A percentile compares a stretch with the other conserved stretches of the same genome.
Conservation (phyloP, 2,329 filamentous ascomycete species). For the Talaromyces sp. region DNA sequence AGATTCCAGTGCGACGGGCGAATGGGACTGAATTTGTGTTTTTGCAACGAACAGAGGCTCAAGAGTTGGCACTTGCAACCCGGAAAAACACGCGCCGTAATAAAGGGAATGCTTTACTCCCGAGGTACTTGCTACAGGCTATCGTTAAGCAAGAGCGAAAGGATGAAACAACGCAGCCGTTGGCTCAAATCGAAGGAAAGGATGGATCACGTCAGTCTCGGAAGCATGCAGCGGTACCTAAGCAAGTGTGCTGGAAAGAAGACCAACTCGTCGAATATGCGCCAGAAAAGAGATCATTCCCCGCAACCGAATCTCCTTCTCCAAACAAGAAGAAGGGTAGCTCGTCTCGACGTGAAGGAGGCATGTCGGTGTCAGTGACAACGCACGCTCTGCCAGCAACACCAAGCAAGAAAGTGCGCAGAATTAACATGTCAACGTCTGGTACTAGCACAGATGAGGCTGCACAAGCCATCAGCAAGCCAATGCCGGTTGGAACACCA, state of each 20-base stretch:
- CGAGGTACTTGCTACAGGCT: slow-evolving; percentile 30
- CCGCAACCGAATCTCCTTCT: slow-evolving; percentile 2
- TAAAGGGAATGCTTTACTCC: slow-evolving; percentile 36
- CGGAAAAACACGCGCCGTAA: slow-evolving; percentile 44
- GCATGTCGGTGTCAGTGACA: not conserved
- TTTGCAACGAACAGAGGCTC: slow-evolving; percentile 39
- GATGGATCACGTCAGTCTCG: not conserved
- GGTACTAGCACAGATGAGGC: not conserved
- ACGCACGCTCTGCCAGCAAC: slow-evolving; percentile 14
- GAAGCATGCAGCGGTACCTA: slow-evolving; percentile 22
- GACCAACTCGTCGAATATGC: slow-evolving; percentile 33
- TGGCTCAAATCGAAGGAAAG: slow-evolving; percentile 3
- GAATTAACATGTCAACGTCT: slow-evolving; percentile 11
- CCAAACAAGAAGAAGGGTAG: slow-evolving; percentile 22
- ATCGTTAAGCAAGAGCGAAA: slow-evolving; percentile 23
- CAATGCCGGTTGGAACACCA: slow-evolving; percentile 23
- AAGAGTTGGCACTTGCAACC: slow-evolving; percentile 41
- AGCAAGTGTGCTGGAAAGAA: slow-evolving; percentile 39
- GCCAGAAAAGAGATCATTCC: slow-evolving; percentile 4
- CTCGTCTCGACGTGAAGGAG: slow-evolving; percentile 6
- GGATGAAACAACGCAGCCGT: not conserved
- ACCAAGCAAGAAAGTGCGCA: slow-evolving; percentile 18
- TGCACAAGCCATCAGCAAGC: slow-evolving; percentile 4
- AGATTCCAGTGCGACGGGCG: slow-evolving; percentile 42
- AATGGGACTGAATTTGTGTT: slow-evolving; percentile 48